phyloP scores from a whole-genome alignment of 2,329 filamentous ascomycete species.

The Apiospora hydei region DNA sequence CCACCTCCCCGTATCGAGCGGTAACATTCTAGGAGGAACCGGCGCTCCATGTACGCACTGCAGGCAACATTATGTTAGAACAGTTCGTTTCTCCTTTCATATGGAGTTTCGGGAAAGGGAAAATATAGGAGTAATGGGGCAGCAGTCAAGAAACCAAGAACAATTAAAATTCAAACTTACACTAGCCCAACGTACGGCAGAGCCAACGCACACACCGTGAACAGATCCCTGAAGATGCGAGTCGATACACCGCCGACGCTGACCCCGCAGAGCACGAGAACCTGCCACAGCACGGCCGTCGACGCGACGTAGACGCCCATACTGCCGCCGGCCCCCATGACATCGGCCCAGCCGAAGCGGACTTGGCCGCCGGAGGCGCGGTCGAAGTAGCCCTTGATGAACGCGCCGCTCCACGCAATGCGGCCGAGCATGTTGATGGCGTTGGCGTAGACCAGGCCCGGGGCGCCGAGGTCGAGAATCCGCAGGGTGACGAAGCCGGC shows the following conservation, averaged over 20 bases:
- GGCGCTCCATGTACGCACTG: constrained; percentile 62
- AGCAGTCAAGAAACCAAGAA: constrained; percentile 13
- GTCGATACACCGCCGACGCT: constrained; percentile 40
- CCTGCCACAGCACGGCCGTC: constrained; percentile 51
- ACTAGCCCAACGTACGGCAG: constrained; percentile 61
- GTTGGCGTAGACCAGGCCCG: constrained; percentile 86
- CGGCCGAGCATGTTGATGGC: constrained; percentile 88
- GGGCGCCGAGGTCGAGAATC: constrained; percentile 74
- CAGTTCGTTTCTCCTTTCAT: constrained; percentile 36
- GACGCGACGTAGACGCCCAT: constrained; percentile 52
- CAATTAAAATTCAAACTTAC: constrained; percentile 57
- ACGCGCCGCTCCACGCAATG: constrained; percentile 80
- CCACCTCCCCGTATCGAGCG: constrained; percentile 49
- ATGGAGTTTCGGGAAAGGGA: constrained; percentile 10
- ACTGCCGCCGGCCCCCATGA: constrained; percentile 50
- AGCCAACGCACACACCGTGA: constrained; percentile 58
- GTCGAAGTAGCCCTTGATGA: constrained; percentile 72
- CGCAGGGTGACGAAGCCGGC: constrained; percentile 79
- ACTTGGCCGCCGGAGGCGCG: constrained; percentile 45
- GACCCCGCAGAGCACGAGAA: constrained; percentile 27
- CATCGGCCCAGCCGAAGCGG: constrained; percentile 47
- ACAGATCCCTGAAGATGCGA: constrained; percentile 47
- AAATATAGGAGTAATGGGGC: background rate
- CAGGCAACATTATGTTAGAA: constrained; percentile 38
- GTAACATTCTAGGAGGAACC: constrained; percentile 60